These are phyloP conservation scores for Apostasia ramifera DNA, from an alignment of 106 monocot genomes.

Conservation along the genomic window DNA sequence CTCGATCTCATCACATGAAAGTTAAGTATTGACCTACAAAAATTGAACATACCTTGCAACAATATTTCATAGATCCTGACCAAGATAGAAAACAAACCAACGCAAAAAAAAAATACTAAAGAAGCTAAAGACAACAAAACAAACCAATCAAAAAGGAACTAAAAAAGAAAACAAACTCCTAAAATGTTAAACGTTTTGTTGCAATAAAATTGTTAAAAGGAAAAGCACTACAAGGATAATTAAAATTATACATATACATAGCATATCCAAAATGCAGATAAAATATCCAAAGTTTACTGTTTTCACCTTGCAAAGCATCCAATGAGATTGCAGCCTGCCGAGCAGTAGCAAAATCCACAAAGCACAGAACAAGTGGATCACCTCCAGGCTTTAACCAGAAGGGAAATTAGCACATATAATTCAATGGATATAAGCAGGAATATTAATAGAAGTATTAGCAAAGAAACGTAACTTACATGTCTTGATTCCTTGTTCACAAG, in stretches of 20 bases:
- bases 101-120: too few species aligned
- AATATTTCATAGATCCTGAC: too few species aligned
- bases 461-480: constrained; percentile 32
- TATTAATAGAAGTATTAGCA: background rate
- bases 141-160: too few species aligned
- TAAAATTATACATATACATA: too few species aligned
- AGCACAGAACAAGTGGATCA: constrained; percentile 40
- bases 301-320: constrained; percentile 47
- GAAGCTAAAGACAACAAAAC: too few species aligned
- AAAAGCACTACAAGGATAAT: background rate
- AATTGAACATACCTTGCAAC: too few species aligned
- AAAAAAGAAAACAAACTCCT: background rate
- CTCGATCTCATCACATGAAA: too few species aligned
- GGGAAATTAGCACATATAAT: background rate
- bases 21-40: too few species aligned
- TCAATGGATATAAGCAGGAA: background rate
- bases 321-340: constrained; percentile 31
- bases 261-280: too few species aligned
- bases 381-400: constrained; percentile 15
- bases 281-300: background rate
- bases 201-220: background rate
- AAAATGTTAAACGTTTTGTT: background rate
- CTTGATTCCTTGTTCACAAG: constrained; percentile 64
- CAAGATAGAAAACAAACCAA: too few species aligned
- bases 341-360: constrained; percentile 37